phyloP scores from a whole-genome alignment of 1,139 yeast species.

The Blastobotrys petasosporus region DNA sequence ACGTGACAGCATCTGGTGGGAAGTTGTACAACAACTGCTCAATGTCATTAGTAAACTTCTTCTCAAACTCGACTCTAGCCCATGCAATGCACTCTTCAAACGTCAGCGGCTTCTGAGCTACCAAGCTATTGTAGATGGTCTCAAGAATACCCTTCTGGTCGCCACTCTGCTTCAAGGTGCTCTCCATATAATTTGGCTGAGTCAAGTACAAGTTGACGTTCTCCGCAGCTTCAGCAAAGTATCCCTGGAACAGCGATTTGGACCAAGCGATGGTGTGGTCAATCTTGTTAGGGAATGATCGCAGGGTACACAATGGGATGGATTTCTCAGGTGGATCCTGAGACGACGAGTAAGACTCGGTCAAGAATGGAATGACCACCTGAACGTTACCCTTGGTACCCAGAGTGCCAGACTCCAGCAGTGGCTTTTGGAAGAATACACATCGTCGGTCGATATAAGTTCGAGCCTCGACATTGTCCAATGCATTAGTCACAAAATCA shows the following conservation, averaged over 20 bases:
- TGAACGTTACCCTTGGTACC: slow-evolving; percentile 99
- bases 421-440: slow-evolving; percentile 83
- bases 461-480: slow-evolving; percentile 96
- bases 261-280: slow-evolving; percentile 99
- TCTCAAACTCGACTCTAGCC: slow-evolving; percentile 89
- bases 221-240: slow-evolving; percentile 83
- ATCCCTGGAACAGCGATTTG: slow-evolving; percentile 90
- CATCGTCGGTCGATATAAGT: slow-evolving; percentile 97
- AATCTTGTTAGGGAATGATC: slow-evolving; percentile 95
- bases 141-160: slow-evolving; percentile 85
- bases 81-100: slow-evolving; percentile 93
- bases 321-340: slow-evolving; percentile 99
- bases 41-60: slow-evolving; percentile 77
- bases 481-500: slow-evolving; percentile 90
- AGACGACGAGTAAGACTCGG: slow-evolving; percentile 92
- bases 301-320: slow-evolving; percentile 91
- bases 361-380: slow-evolving; percentile 85
- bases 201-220: slow-evolving; percentile 85
- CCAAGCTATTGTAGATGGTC: slow-evolving; percentile 64
- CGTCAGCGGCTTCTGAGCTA: slow-evolving; percentile 70
- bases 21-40: slow-evolving; percentile 86
- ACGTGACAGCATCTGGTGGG: slow-evolving; percentile 88
- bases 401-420: slow-evolving; percentile 92
- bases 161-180: slow-evolving; percentile 82
- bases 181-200: slow-evolving; percentile 90